Base-by-base conservation (phyloP, 495 filamentous ascomycete genomes). In the Penicillium ochrochloron region DNA sequence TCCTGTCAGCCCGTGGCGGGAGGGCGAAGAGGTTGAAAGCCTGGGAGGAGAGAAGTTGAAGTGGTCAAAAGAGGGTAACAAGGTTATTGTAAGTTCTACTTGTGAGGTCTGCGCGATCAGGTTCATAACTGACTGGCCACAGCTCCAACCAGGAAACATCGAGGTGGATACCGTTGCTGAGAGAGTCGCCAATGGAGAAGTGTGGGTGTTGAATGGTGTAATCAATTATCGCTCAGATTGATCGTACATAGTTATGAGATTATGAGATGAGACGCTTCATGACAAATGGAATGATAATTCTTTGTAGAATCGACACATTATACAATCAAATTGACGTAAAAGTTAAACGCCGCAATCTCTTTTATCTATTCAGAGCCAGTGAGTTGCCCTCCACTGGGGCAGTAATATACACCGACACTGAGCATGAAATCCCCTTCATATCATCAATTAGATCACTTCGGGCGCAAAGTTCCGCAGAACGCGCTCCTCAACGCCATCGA, bases 401-500 rank as follows among this genome's bases (percentile, higher is more conserved):
- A 59, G 25, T n/a, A 60, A 60, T 66, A 64, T 63, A 62, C 62
- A 54, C 58, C 56, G 17, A 58, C 51, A 35, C 41, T 53, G 39
- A 59, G 35, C 42, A 55, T 48, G 14, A 53, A 41, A 57, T 31
- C 29, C 53, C 17, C 25, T 27, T 35, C 44, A 19, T 35, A 37
- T 14, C 53, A 37, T 14, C 53, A 25, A 65, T 61, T 64, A 70
- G 39, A 65, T 70, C 50, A 66, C 64, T 37, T 72, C 64, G 10
- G 71, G 69, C 10, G 71, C 73, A 67, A 76, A 75, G 59, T 82
- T 81, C 21, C 71, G 76, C 71, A 98, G 77, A 60, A 99, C 77
- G 71, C 95, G 85, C 67, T 93, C 84, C 78, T 97, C 93, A 61
- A 98, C 87, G 14, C 89, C 91, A 64, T 95, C 88, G 57, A 98